Evolutionary conservation across 192 early-diverging fungal species (phyloP), one percentile per base, ranked within the genome.

Genomic region (Martensiomyces pterosporus): DNA sequence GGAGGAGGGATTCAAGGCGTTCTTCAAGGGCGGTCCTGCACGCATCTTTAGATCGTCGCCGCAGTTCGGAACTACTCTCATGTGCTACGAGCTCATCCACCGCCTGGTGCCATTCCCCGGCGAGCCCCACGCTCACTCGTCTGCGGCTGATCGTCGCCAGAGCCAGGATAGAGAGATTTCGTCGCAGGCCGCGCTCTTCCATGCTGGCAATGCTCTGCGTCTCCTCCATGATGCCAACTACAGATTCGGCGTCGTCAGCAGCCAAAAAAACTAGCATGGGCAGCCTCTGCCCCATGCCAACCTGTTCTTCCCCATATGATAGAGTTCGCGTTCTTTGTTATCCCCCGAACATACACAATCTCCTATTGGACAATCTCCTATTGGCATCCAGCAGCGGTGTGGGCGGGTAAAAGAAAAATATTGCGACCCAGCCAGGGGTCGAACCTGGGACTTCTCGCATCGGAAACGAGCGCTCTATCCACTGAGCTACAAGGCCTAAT

Each of bases 51-150:
- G 95, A 19, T 90, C 87, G 1, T 92, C 91, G n/a, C 95, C 95
- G 14, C 95, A 98, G 73, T 95, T 95, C 66, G 95, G 93, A 63
- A 86, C 89, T n/a, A 98, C 95, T 0, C 76, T 98, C 25, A 92
- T 90, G 64, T 82, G 82, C 24, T 98, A 93, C 59, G 95, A 98
- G 75, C 55, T 93, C 4, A 75, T 96, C 25, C 90, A 96, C 59
- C 78, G 79, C 37, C 38, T 67, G 25, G 52, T 90, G 9, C 77
- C 77, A 4, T 75, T 75, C 64, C 77, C 77, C 3, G 76, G 76
- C 37, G 71, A 67, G 9, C 42, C 50, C 2, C 69, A 73, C 45
- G 42, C 48, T 8, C 22, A 12, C 29, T 8, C 6, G 29, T n/a
- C 48, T 9, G 52, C 68, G 13, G 38, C 38, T 9, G 53, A 61